These are phyloP conservation scores for Asparagopsis taxiformis DNA, from an alignment of 31 red algal species.

Conservation along the genomic window DNA sequence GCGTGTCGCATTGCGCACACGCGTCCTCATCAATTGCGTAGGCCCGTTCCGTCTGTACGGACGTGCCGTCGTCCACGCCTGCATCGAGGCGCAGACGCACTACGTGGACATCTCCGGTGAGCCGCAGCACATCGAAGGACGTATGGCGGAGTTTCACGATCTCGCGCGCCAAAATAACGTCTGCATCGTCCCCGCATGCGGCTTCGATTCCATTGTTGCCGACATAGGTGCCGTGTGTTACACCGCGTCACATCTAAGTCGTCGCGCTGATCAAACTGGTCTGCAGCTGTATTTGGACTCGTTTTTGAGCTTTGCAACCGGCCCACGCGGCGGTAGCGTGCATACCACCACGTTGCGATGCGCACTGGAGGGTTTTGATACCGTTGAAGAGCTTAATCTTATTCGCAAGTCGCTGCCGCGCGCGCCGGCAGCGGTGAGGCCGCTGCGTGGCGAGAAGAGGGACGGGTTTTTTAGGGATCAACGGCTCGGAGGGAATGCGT, in stretches of 20 bases:
- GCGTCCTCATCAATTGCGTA: conserved; percentile 36
- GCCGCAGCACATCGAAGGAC: conserved; percentile 7
- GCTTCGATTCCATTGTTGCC: conserved; percentile 27
- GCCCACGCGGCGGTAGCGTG: background rate
- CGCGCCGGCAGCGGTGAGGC: background rate
- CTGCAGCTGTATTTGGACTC: background rate
- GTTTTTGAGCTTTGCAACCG: background rate
- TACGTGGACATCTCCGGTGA: conserved; percentile 36
- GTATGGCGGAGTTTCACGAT: background rate
- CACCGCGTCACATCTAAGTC: background rate
- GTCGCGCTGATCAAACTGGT: background rate
- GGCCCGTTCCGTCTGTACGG: conserved; percentile 20
- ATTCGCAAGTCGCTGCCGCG: background rate
- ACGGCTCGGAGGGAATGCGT: background rate
- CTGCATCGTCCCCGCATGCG: conserved; percentile 20
- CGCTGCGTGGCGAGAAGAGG: background rate
- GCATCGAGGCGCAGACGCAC: conserved; percentile 11
- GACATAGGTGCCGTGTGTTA: conserved; percentile 13
- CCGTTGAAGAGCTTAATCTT: background rate
- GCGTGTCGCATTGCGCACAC: background rate
- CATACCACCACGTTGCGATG: conserved; percentile 2
- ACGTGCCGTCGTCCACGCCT: conserved; percentile 13
- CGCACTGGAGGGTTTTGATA: background rate
- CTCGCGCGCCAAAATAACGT: conserved; percentile 2
- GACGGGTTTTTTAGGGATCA: background rate